phyloP scores from a whole-genome alignment of 2,329 filamentous ascomycete genomes.

The Parafenestella ontariensis region DNA sequence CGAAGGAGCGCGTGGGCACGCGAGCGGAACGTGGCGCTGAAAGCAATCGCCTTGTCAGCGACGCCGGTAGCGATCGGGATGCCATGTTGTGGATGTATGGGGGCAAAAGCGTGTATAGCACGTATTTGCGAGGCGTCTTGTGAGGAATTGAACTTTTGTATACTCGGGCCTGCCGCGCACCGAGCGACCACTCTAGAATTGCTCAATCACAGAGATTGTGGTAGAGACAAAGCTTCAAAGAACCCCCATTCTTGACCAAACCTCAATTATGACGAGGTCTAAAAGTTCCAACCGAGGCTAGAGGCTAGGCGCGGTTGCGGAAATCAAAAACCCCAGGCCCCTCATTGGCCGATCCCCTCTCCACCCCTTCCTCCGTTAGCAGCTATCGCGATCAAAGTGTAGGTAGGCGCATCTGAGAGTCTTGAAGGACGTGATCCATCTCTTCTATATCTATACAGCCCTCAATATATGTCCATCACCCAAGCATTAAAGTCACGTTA shows the following conservation, averaged over 20 bases:
- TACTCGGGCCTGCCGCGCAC: conserved; percentile 3
- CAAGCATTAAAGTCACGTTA: too few relatives aligned
- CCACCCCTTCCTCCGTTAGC: not conserved
- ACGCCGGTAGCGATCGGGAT: conserved; percentile 36
- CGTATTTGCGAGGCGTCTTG: not conserved
- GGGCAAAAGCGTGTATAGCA: conserved; percentile 1
- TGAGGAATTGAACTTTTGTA: not conserved
- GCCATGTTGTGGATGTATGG: conserved; percentile 36
- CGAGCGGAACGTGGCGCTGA: conserved; percentile 26
- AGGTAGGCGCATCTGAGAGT: not conserved
- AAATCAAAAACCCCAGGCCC: conserved; percentile 25
- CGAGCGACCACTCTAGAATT: not conserved
- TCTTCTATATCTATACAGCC: too few relatives aligned
- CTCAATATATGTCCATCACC: not conserved
- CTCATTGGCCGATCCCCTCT: conserved; percentile 26
- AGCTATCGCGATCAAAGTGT: not conserved
- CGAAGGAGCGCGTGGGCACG: conserved; percentile 26
- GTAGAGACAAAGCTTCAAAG: conserved; percentile 14
- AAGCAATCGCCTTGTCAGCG: conserved; percentile 36
- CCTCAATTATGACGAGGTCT: conserved; percentile 25
- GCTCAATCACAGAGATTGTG: conserved; percentile 10
- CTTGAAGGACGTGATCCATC: not conserved
- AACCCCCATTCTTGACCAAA: conserved; percentile 25
- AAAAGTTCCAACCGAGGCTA: conserved; percentile 31
- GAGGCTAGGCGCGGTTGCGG: conserved; percentile 37